Evolutionary conservation across 2,329 filamentous ascomycete species (phyloP).

Genomic region (Xylariaceae sp.): DNA sequence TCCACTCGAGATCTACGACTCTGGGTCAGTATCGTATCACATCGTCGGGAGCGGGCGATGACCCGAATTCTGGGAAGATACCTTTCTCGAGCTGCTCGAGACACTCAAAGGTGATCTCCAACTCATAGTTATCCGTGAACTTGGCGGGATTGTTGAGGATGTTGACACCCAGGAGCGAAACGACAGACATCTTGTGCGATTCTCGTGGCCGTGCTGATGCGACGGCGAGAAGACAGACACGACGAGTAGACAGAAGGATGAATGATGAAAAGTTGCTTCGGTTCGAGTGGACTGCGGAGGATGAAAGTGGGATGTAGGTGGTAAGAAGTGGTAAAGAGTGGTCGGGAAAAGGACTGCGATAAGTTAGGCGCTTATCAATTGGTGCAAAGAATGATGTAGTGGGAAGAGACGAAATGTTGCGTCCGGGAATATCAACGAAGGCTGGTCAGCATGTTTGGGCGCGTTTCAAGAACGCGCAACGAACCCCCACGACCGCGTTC

Average conservation of each 20-base stretch:
- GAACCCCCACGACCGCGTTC: conserved; percentile 24
- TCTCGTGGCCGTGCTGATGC: conserved; percentile 5
- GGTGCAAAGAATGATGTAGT: neutral
- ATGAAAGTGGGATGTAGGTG: too few relatives aligned
- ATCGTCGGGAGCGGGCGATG: neutral
- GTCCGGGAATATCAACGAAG: neutral
- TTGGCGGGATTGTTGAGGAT: conserved; percentile 95
- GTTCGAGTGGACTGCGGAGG: neutral
- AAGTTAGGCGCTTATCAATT: neutral
- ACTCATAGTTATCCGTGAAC: conserved; percentile 89
- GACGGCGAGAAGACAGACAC: neutral
- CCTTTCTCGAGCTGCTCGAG: conserved; percentile 91
- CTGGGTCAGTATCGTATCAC: conserved; percentile 9
- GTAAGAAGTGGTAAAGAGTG: neutral
- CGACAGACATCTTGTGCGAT: conserved; percentile 70
- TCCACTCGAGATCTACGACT: conserved; percentile 90
- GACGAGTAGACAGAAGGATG: neutral
- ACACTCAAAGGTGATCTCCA: conserved; percentile 98
- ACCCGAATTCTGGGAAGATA: conserved; percentile 34
- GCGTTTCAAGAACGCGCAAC: conserved; percentile 13
- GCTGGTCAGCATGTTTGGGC: conserved; percentile 2
- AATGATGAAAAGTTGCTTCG: neutral
- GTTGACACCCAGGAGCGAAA: conserved; percentile 91
- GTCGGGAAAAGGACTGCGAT: neutral
- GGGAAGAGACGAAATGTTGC: neutral